A percentile compares a stretch with the other conserved stretches of the same genome.
Conservation (phyloP, 768 basidiomycete species). For the Cyclocybe aegerita region DNA sequence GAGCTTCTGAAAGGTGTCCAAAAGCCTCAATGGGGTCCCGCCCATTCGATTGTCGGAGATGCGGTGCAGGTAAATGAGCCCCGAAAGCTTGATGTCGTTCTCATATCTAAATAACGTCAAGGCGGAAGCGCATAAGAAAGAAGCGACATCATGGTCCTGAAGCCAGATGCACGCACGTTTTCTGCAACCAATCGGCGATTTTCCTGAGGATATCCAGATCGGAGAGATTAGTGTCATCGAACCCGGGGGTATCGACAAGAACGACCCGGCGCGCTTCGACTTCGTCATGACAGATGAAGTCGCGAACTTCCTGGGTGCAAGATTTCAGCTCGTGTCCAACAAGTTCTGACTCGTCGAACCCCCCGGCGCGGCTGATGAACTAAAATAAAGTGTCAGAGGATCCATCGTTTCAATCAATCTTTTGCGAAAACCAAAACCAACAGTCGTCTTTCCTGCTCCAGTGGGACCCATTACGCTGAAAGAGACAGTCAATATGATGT, state of each 20-base stretch:
- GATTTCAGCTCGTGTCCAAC: no score
- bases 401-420: no score
- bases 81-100: constrained; percentile 15
- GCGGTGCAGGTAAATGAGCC: constrained; percentile 44
- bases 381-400: no score
- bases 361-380: no score
- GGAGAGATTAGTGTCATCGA: constrained; percentile 32
- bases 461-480: no score
- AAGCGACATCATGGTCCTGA: not conserved
- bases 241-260: constrained; percentile 37
- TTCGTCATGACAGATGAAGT: no score
- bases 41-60: constrained; percentile 41
- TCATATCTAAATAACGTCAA: not conserved
- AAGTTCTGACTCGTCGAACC: no score
- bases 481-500: no score
- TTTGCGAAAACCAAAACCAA: no score
- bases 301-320: no score
- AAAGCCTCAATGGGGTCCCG: constrained; percentile 37
- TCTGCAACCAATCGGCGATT: constrained; percentile 30
- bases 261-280: constrained; percentile 15
- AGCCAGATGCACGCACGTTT: constrained; percentile 15
- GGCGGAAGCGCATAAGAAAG: not conserved
- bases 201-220: constrained; percentile 36
- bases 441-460: no score
- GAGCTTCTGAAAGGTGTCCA: constrained; percentile 42